Conservation (phyloP, 208 protist genomes). For the Leishmania gerbilli region DNA sequence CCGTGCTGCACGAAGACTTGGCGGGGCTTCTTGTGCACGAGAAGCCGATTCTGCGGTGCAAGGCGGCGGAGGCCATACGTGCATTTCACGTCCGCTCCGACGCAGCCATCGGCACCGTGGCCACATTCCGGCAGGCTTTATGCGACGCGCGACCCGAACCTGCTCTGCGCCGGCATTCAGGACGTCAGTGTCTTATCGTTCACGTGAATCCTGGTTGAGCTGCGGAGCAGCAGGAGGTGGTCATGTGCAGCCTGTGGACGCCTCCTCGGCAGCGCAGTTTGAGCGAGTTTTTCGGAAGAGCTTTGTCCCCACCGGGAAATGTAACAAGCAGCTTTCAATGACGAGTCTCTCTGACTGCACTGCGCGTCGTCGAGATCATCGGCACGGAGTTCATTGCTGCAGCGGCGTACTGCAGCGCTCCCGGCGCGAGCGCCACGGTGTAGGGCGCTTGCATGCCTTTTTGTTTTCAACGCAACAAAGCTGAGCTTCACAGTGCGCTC, state of each 20-base stretch:
- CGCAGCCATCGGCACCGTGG: slow-evolving; percentile 35
- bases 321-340: slow-evolving; percentile 1
- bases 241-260: slow-evolving; percentile 73
- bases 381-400: slow-evolving; percentile 60
- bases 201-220: slow-evolving; percentile 87
- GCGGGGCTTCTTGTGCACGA: too few species aligned
- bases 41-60: slow-evolving; percentile 88
- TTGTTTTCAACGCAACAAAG: background rate
- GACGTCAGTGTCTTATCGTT: slow-evolving; percentile 90
- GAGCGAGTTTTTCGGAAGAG: slow-evolving; percentile 7
- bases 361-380: slow-evolving; percentile 67
- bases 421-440: background rate
- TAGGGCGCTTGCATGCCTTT: slow-evolving; percentile 37
- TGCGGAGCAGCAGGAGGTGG: slow-evolving; percentile 88
- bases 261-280: slow-evolving; percentile 46
- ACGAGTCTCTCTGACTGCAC: slow-evolving; percentile 2
- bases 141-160: slow-evolving; percentile 95
- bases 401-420: slow-evolving; percentile 19
- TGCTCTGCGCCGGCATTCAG: slow-evolving; percentile 95
- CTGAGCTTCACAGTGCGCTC: background rate
- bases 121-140: slow-evolving; percentile 75
- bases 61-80: slow-evolving; percentile 91
- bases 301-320: background rate
- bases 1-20: slow-evolving; percentile 56
- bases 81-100: slow-evolving; percentile 70